Evolutionary conservation across 192 early-diverging fungal genomes (phyloP).

Genomic region (Podila horticola): DNA sequence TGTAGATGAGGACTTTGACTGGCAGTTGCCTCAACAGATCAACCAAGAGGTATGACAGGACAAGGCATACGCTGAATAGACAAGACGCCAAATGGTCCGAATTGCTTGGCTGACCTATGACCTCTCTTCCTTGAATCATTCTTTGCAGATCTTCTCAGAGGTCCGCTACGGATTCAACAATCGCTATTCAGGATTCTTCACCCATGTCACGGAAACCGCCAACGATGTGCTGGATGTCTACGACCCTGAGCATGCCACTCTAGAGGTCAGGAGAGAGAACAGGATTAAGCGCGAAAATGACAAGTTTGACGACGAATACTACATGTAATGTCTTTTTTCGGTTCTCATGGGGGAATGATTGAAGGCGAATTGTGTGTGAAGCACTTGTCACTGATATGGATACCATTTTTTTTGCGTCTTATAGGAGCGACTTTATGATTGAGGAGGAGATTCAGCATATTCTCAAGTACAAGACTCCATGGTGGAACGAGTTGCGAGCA

Average conservation of each 20-base stretch:
- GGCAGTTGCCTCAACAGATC: conserved; percentile 86
- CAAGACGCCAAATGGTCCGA: neutral
- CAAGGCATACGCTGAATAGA: neutral
- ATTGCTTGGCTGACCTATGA: neutral
- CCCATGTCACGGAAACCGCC: conserved; percentile 74
- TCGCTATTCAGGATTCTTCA: conserved; percentile 80
- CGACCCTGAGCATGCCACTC: conserved; percentile 66
- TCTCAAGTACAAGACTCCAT: conserved; percentile 78
- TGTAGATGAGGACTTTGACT: conserved; percentile 78
- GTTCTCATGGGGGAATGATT: neutral
- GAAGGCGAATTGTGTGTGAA: neutral
- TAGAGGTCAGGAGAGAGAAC: conserved; percentile 63
- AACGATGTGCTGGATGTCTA: conserved; percentile 76
- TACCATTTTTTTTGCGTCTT: neutral
- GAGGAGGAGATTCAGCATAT: conserved; percentile 87
- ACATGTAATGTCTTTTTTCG: conserved; percentile 62
- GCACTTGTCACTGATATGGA: neutral
- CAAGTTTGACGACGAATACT: conserved; percentile 94
- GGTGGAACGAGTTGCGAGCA: conserved; percentile 69
- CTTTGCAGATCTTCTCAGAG: conserved; percentile 31
- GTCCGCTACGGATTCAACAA: conserved; percentile 93
- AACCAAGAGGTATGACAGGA: conserved; percentile 49
- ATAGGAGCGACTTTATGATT: conserved; percentile 81
- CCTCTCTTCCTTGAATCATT: neutral
- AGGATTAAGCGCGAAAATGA: conserved; percentile 78